Conservation (phyloP, 2,329 filamentous ascomycete species). For the Neofusicoccum parvum region DNA sequence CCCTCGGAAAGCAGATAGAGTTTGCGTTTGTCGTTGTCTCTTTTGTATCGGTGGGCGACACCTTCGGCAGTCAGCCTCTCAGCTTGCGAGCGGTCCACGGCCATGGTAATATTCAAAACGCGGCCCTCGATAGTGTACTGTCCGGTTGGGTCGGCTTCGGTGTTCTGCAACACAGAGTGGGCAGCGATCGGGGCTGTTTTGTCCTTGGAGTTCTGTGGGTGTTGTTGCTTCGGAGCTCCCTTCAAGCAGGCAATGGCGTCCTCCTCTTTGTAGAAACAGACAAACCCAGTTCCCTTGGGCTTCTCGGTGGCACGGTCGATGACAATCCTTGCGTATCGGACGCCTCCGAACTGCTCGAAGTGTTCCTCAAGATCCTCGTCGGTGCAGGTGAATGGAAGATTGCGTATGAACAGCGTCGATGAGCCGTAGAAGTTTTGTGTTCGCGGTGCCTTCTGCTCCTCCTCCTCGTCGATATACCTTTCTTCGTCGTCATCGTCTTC, state of each 20-base stretch:
- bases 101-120: constrained; percentile 79
- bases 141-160: constrained; percentile 77
- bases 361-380: constrained; percentile 83
- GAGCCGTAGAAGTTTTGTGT: constrained; percentile 54
- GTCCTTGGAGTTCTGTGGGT: constrained; percentile 38
- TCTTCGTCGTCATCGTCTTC: constrained; percentile 46
- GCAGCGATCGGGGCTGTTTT: constrained; percentile 49
- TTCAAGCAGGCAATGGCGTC: constrained; percentile 78
- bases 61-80: constrained; percentile 72
- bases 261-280: constrained; percentile 80
- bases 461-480: constrained; percentile 39
- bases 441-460: constrained; percentile 31
- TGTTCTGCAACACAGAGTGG: constrained; percentile 85
- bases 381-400: constrained; percentile 84
- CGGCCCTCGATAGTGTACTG: constrained; percentile 90
- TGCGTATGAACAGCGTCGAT: constrained; percentile 84
- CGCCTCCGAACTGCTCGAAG: constrained; percentile 83
- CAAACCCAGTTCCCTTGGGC: constrained; percentile 90
- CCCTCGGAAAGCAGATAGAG: constrained; percentile 89
- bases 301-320: constrained; percentile 83
- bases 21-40: constrained; percentile 84
- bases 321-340: constrained; percentile 90
- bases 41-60: constrained; percentile 61
- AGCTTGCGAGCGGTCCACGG: constrained; percentile 83
- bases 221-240: constrained; percentile 61